Conservation (phyloP, 2,329 filamentous ascomycete genomes). For the Pestalotiopsis fici region DNA sequence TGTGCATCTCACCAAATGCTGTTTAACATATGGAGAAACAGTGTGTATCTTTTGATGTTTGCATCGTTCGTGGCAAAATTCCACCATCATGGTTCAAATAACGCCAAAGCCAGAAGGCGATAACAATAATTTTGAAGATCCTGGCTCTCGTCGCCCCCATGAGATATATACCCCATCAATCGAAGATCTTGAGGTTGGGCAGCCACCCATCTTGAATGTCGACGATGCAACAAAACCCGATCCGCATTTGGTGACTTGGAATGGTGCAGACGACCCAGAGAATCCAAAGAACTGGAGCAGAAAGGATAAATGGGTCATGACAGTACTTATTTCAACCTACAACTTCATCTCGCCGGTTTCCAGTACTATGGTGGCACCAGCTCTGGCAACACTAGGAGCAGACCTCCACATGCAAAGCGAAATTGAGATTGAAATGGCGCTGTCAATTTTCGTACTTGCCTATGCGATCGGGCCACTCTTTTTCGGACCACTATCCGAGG, state of each 20-base stretch:
- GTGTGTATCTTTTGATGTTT: too few species aligned
- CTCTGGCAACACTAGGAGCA: constrained; percentile 40
- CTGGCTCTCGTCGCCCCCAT: neutral
- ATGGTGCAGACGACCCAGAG: constrained; percentile 40
- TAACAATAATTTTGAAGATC: neutral
- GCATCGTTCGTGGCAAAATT: neutral
- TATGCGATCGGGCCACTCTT: constrained; percentile 48
- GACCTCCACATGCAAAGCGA: constrained; percentile 44
- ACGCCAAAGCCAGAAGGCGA: neutral
- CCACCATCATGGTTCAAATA: neutral
- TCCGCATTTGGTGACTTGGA: constrained; percentile 30
- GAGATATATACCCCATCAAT: neutral
- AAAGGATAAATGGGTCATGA: constrained; percentile 34
- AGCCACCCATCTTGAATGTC: neutral
- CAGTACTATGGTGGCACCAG: constrained; percentile 52
- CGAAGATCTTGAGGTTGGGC: neutral
- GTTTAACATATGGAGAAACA: too few species aligned
- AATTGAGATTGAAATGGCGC: constrained; percentile 39
- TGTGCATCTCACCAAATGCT: too few species aligned
- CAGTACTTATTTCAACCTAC: constrained; percentile 36
- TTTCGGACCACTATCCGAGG: constrained; percentile 32
- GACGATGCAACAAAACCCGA: neutral
- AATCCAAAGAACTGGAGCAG: constrained; percentile 49
- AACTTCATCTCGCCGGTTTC: constrained; percentile 60
- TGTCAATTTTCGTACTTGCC: constrained; percentile 50